Evolutionary conservation across 331 rosid genomes (phyloP).

Genomic region (Ulmus americana): DNA sequence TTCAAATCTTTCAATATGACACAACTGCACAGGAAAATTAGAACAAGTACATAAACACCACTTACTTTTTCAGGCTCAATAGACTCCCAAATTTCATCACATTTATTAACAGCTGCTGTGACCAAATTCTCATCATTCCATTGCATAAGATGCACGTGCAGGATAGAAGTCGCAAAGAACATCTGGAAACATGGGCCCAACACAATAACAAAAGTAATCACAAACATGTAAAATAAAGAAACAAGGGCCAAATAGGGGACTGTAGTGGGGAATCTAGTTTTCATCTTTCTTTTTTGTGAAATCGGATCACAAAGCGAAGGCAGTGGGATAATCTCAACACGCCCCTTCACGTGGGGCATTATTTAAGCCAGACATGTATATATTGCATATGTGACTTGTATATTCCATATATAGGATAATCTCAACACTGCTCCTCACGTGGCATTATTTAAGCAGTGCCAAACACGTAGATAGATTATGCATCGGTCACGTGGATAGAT

Average conservation of each 20-base stretch:
- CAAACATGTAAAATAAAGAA: background rate
- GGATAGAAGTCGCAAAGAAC: slow-evolving; percentile 87
- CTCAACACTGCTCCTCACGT: too few relatives aligned
- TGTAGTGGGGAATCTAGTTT: too few relatives aligned
- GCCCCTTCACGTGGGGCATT: too few relatives aligned
- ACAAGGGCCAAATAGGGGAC: background rate
- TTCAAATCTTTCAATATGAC: background rate
- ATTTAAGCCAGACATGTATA: too few relatives aligned
- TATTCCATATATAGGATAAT: too few relatives aligned
- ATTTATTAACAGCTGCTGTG: slow-evolving; percentile 69
- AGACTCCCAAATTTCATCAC: slow-evolving; percentile 75
- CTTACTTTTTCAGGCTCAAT: slow-evolving; percentile 65
- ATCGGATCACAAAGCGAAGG: background rate
- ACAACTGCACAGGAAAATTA: background rate
- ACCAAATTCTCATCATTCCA: slow-evolving; percentile 77
- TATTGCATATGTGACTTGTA: too few relatives aligned
- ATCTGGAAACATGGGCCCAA: slow-evolving; percentile 38
- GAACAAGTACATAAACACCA: slow-evolving; percentile 1
- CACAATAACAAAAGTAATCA: background rate
- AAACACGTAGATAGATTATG: too few relatives aligned
- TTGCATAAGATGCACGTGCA: slow-evolving; percentile 92
- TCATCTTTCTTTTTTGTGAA: background rate
- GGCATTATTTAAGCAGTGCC: too few relatives aligned
- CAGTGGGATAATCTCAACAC: too few relatives aligned
- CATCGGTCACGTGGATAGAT: too few relatives aligned